A percentile compares a stretch with the other conserved stretches of the same genome.
These are phyloP conservation scores for Deinandra increscens DNA, from an alignment of 129 eudicot species.

Conservation along the genomic window DNA sequence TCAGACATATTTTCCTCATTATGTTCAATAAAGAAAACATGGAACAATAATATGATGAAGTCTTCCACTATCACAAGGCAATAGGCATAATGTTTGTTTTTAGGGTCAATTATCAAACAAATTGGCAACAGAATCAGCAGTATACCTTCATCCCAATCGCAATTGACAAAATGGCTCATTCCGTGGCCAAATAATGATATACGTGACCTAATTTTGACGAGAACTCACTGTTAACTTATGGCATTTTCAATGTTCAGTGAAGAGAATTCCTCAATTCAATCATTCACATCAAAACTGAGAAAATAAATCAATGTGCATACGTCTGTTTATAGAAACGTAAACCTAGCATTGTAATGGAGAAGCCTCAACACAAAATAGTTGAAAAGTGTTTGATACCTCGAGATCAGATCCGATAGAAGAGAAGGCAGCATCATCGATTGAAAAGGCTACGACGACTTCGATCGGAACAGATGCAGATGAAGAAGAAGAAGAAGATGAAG, in stretches of 20 bases:
- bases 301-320: conserved; percentile 2
- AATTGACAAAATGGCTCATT: background rate
- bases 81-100: no score
- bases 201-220: conserved; percentile 5
- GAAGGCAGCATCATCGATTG: conserved; percentile 40
- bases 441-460: conserved; percentile 75
- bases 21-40: no score
- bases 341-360: conserved; percentile 9
- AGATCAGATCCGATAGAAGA: conserved; percentile 37
- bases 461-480: conserved; percentile 39
- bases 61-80: no score
- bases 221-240: conserved; percentile 7
- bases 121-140: background rate
- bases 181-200: background rate
- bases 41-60: no score
- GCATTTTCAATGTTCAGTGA: background rate
- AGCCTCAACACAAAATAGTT: conserved; percentile 11
- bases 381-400: conserved; percentile 35
- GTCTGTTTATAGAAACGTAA: background rate
- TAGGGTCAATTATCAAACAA: no score
- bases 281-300: background rate
- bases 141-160: no score
- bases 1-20: no score
- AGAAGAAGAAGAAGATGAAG: conserved; percentile 35
- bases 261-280: background rate